Conservation (phyloP, 2,329 filamentous ascomycete genomes). For the Ascochyta pisi region DNA sequence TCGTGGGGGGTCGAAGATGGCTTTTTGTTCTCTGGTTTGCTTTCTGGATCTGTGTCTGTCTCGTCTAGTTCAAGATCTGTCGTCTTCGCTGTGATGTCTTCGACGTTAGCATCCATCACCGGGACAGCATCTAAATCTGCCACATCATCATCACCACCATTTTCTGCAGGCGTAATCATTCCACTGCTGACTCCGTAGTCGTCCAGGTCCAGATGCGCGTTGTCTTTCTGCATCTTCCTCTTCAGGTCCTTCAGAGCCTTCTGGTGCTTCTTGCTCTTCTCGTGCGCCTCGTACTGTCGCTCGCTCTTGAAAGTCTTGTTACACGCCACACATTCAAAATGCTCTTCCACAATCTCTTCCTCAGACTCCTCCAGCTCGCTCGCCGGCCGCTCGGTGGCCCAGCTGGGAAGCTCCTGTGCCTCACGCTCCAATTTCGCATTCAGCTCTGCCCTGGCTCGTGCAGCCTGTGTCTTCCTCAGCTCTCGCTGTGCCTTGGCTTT, state of each 20-base stretch:
- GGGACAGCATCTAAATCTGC: slow-evolving; percentile 23
- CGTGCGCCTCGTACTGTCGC: slow-evolving; percentile 88
- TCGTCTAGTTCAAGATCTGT: slow-evolving; percentile 22
- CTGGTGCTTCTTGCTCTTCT: slow-evolving; percentile 94
- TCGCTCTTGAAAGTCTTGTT: slow-evolving; percentile 82
- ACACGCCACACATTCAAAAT: slow-evolving; percentile 69
- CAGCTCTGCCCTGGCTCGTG: slow-evolving; percentile 80
- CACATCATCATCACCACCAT: slow-evolving; percentile 27
- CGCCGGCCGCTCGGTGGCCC: slow-evolving; percentile 69
- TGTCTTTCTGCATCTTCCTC: slow-evolving; percentile 83
- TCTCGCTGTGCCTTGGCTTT: slow-evolving; percentile 79
- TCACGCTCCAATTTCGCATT: slow-evolving; percentile 73
- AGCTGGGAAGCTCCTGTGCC: slow-evolving; percentile 72
- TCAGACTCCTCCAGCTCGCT: slow-evolving; percentile 63
- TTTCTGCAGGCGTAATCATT: slow-evolving; percentile 43
- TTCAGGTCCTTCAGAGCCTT: slow-evolving; percentile 84
- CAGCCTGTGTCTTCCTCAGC: slow-evolving; percentile 82
- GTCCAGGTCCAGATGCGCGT: slow-evolving; percentile 63
- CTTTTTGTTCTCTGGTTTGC: slow-evolving; percentile 34
- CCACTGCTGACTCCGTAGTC: slow-evolving; percentile 45
- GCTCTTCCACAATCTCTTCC: slow-evolving; percentile 57
- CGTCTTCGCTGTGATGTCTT: slow-evolving; percentile 26
- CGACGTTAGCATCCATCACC: slow-evolving; percentile 15
- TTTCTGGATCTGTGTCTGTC: slow-evolving; percentile 19
- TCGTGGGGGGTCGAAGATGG: not conserved